These are phyloP conservation scores for Wallacemonas sp. DNA, from an alignment of 208 protist genomes.

Conservation along the genomic window DNA sequence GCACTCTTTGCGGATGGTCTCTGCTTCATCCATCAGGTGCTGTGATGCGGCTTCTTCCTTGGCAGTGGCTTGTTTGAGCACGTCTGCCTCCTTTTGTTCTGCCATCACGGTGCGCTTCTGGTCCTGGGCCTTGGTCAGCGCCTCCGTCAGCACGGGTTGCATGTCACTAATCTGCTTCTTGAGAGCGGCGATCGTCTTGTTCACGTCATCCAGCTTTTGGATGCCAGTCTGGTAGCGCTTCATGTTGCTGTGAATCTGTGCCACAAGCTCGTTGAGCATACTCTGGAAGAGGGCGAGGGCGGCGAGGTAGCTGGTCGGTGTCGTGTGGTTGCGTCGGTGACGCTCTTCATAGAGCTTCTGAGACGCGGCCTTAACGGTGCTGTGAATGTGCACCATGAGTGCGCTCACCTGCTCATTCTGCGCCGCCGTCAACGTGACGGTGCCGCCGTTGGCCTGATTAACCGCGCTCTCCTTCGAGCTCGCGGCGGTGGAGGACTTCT, in stretches of 20 bases:
- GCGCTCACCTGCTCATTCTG: constrained; percentile 52
- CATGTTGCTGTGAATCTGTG: constrained; percentile 41
- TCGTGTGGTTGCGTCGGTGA: constrained; percentile 94
- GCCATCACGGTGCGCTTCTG: constrained; percentile 81
- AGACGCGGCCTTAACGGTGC: constrained; percentile 74
- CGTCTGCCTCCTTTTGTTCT: constrained; percentile 89
- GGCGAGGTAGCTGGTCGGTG: constrained; percentile 95
- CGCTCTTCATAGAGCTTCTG: constrained; percentile 86
- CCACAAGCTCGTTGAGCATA: constrained; percentile 79
- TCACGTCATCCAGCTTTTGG: constrained; percentile 92
- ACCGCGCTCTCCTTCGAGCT: neutral
- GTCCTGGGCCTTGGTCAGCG: constrained; percentile 88
- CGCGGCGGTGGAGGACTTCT: constrained; percentile 4
- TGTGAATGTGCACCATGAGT: constrained; percentile 92
- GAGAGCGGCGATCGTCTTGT: constrained; percentile 91
- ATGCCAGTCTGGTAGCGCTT: constrained; percentile 87
- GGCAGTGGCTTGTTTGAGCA: constrained; percentile 65
- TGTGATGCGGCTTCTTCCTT: constrained; percentile 86
- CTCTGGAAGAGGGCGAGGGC: constrained; percentile 87
- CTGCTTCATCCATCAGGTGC: constrained; percentile 80
- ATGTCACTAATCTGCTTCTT: constrained; percentile 93
- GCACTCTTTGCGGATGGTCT: constrained; percentile 87
- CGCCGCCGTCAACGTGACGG: constrained; percentile 18
- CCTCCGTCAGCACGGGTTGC: constrained; percentile 92
- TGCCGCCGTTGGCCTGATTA: neutral